Percentiles rank a stretch among this genome's conserved stretches.
Conservation (phyloP, 768 basidiomycete species). For the Podaxis sp. region DNA sequence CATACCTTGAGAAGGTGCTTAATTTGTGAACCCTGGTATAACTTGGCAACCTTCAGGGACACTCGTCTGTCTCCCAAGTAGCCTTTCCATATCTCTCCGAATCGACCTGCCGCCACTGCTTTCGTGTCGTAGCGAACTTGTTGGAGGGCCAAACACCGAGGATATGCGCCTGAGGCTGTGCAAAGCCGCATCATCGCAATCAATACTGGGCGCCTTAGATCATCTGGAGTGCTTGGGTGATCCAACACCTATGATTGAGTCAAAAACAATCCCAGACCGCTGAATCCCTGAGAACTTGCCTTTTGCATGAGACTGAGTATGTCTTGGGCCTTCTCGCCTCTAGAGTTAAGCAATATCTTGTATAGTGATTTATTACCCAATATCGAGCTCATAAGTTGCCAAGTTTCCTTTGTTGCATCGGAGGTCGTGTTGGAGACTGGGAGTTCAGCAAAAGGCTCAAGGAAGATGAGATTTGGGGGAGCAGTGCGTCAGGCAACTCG, state of each 20-base stretch:
- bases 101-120: constrained; percentile 22
- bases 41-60: constrained; percentile 24
- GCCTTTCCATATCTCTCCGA: constrained; percentile 30
- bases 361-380: background rate
- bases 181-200: constrained; percentile 19
- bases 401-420: background rate
- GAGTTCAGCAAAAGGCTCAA: background rate
- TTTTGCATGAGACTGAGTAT: background rate
- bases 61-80: constrained; percentile 17
- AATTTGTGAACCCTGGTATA: constrained; percentile 22
- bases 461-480: too few species aligned
- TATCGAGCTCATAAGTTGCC: background rate
- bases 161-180: constrained; percentile 24
- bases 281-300: background rate
- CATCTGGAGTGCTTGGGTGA: background rate
- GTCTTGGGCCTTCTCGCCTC: background rate
- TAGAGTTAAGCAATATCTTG: background rate
- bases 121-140: constrained; percentile 16
- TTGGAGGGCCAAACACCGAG: constrained; percentile 23
- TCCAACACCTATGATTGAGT: background rate
- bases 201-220: background rate
- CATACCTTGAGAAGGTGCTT: constrained; percentile 22
- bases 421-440: background rate
- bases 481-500: too few species aligned
- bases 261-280: background rate